Evolutionary conservation across 305 asterid genomes (phyloP), one percentile per base, ranked within the genome.

Genomic region (Stenogyne calaminthoides): DNA sequence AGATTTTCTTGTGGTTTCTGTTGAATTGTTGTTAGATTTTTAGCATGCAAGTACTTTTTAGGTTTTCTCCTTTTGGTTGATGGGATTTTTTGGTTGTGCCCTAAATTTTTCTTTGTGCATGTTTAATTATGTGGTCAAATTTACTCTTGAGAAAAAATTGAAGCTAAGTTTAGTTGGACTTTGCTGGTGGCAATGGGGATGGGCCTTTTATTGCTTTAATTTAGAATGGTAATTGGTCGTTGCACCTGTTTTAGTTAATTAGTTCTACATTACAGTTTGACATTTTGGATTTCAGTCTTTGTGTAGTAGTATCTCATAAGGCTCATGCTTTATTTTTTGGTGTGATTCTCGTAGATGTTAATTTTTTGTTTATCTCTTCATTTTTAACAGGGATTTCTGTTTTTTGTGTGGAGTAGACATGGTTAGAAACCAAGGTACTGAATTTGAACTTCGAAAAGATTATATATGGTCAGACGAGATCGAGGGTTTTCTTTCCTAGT

Each of bases 1-100:
- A 49, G 61, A 67, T 69, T 82, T 76, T 61, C 5, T 44, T 73
- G 63, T 34, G 29, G 69, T 64, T 67, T 47, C 29, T 77, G 70
- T 37, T 40, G 70, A 63, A 67, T 70, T 82, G 62, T 20, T 15
- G 40, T 56, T 70, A 49, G 70, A 73, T 85, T 76, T 54, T 70
- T 71, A 82, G 74, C 88, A 88, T 90, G 92, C 92, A 87, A 64
- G 57, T 52, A 67, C 49, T 52, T 46, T 55, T 76, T 77, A 76
- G 83, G 86, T 77, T 76, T 32, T 74, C 62, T 77, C 52, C 71
- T 46, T 66, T 63, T 74, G 65, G 61, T 49, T 59, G 70, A 69
- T 58, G 56, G 78, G 74, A 67, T 71, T 64, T 32, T 73, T 73
- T 52, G 64, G 60, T 71, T 73, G 57, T 77, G 67, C 83, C 84